These are phyloP conservation scores for Hypoxylon sp. DNA, from an alignment of 2,329 filamentous ascomycete species.

Conservation along the genomic window DNA sequence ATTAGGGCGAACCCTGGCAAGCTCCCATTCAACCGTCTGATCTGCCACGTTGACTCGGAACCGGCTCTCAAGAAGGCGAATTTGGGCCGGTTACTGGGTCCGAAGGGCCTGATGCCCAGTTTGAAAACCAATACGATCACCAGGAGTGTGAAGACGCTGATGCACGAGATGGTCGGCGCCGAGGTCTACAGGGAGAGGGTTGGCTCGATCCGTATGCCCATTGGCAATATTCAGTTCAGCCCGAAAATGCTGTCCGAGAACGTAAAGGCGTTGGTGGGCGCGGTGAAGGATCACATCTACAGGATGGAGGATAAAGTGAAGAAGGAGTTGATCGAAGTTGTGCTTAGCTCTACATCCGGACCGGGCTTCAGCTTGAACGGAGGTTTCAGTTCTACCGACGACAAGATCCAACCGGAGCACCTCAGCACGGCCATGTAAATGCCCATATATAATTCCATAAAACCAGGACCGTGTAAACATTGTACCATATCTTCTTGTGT, in stretches of 20 bases:
- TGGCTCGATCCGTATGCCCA: slow-evolving; percentile 87
- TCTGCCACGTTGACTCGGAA: slow-evolving; percentile 85
- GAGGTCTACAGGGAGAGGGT: slow-evolving; percentile 87
- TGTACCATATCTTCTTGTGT: slow-evolving; percentile 35
- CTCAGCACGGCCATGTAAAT: slow-evolving; percentile 67
- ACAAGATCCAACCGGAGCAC: slow-evolving; percentile 64
- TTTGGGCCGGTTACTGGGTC: slow-evolving; percentile 85
- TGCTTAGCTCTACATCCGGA: slow-evolving; percentile 87
- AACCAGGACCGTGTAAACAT: slow-evolving; percentile 15
- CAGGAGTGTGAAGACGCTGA: slow-evolving; percentile 77
- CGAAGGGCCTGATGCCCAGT: slow-evolving; percentile 92
- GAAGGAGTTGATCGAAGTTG: slow-evolving; percentile 80
- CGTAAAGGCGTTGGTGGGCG: slow-evolving; percentile 79
- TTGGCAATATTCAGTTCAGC: slow-evolving; percentile 90
- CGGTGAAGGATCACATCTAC: slow-evolving; percentile 81
- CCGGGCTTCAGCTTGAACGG: slow-evolving; percentile 90
- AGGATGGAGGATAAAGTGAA: slow-evolving; percentile 70
- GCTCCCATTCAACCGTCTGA: slow-evolving; percentile 88
- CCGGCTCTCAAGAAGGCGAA: slow-evolving; percentile 83
- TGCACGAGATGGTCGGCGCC: slow-evolving; percentile 85
- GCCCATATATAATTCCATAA: slow-evolving; percentile 15
- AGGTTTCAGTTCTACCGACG: slow-evolving; percentile 73
- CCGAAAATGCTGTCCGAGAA: slow-evolving; percentile 89
- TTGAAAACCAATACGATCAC: slow-evolving; percentile 90
- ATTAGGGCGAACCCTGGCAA: slow-evolving; percentile 75